Base-by-base conservation (phyloP, 768 basidiomycete species). In the Hygrocybe coccinea region DNA sequence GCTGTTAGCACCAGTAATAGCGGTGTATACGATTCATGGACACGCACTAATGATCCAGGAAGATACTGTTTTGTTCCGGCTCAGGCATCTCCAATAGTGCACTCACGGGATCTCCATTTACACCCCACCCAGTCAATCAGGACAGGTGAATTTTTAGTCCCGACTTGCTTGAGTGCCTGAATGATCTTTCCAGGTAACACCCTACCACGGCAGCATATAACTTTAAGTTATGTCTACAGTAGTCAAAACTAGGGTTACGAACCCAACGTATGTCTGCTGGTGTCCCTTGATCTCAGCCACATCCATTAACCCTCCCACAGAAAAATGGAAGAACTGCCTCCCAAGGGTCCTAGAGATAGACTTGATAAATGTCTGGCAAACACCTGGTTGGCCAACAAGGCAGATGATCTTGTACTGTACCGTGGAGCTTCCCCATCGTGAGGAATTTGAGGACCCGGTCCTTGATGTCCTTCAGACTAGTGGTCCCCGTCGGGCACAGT, bases 221-320 rank as follows among this genome's bases (percentile, higher is more conserved):
- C n/a, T n/a, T n/a, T 15, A 53, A 46, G 5, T 17, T 24, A 38
- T 56, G 36, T 35, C 39, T 54, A 56, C 43, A 44, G 33, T 22
- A 33, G 6, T 25, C 2, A 22, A 14, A 37, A 25, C 33, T 48
- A 11, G 12, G 22, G 48, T 9, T 2, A 75, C 85, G 43, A 55
- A 89, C 86, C 89, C 91, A 51, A 95, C 91, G 66, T 97, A 98
- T n/a, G 95, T 99, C 67, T 97, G 76, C 64, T 95, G 75, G 66
- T 99, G 97, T 1, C 97, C 97, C 73, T 98, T 98, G 66, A 99
- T 97, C 79, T 98, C 97, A 54, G 97, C 97, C 1, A 98, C 94
- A 68, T 99, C 97, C 46, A 91, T 92, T 66, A 99, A 71, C 14
- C 97, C 95, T 59, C 97, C 95, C 3, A 98, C 95, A 8, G 89